Evolutionary conservation across 805 yeast species (phyloP).

Genomic region (Nakazawaea sp.): DNA sequence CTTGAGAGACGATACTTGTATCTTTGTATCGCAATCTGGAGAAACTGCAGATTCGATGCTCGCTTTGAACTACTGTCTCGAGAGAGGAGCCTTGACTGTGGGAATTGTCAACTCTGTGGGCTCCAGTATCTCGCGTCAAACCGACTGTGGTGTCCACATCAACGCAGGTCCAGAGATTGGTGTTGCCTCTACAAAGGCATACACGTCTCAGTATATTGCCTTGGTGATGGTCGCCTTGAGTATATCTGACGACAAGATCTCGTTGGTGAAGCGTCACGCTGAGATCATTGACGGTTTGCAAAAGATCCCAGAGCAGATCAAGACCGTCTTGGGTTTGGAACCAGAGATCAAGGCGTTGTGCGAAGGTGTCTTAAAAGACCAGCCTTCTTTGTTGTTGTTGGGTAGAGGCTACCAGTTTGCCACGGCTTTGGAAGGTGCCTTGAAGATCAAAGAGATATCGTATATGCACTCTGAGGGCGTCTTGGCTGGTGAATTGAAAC

Average conservation of each 20-base stretch:
- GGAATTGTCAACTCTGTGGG: slow-evolving; percentile 98
- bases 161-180: slow-evolving; percentile 99
- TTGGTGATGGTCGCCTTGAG: slow-evolving; percentile 94
- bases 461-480: slow-evolving; percentile 99
- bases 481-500: slow-evolving; percentile 97
- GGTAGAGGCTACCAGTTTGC: slow-evolving; percentile 99
- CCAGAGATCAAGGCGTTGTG: slow-evolving; percentile 71
- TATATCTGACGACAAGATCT: slow-evolving; percentile 86
- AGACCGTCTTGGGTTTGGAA: slow-evolving; percentile 67
- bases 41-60: slow-evolving; percentile 97
- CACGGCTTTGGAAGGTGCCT: slow-evolving; percentile 96
- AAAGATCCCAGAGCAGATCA: slow-evolving; percentile 80
- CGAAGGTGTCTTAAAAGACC: slow-evolving; percentile 61
- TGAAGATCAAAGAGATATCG: slow-evolving; percentile 95
- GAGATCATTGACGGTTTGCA: slow-evolving; percentile 85
- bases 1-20: slow-evolving; percentile 95
- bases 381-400: slow-evolving; percentile 79
- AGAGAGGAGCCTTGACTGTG: slow-evolving; percentile 94
- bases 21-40: slow-evolving; percentile 97
- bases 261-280: slow-evolving; percentile 65
- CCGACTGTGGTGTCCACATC: slow-evolving; percentile 99
- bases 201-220: slow-evolving; percentile 97
- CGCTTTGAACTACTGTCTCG: slow-evolving; percentile 91
- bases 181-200: slow-evolving; percentile 98
- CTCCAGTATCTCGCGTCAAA: slow-evolving; percentile 90